Base-by-base conservation (phyloP, 768 basidiomycete genomes). In the Boletus pseudopeckii region DNA sequence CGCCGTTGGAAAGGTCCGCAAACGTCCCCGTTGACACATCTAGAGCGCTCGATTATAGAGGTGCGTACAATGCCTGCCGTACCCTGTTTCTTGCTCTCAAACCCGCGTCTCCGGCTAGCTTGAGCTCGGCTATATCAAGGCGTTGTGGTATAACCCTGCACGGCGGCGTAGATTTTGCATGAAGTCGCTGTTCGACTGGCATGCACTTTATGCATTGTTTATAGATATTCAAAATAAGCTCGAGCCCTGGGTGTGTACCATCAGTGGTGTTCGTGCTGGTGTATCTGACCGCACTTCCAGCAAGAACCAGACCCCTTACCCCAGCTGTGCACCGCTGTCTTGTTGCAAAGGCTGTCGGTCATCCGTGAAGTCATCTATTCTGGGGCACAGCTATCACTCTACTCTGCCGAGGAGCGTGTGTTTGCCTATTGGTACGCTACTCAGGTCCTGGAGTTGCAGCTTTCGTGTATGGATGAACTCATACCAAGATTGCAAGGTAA, bases 351-450 rank as follows among this genome's bases (percentile, higher is more conserved):
- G 41, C 67, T 90, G 17, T 71, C 78, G 5, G 70, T 78, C 10
- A 75, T 88, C 4, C 78, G 82, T 37, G 88, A 92, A 58, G 75
- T 93, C 14, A 68, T 91, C 5, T 72, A 86, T 41, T 85, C 88
- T 2, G 91, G 88, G 2, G 87, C 89, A 56, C 88, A 92, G 66
- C 68, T 91, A 20, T 86, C 88, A 42, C 67, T 93, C 7, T 90
- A 91, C 61, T 74, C 80, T 20, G 67, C 76, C 1, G 80, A 86
- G 40, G 91, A 93, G 63, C 79, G 74, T 33, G 74, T 85, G 0
- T 81, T 90, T 56, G 85, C 89, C 3, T 91, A 92, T 69, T 91
- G 88, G 85, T 88, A 88, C 62, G 72, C 75, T 6, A 65, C 78
- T 3, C 76, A 78, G 41, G 77, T 90, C 4, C 71, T 86, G 1